phyloP scores from a whole-genome alignment of 441 rosid species.

The Capsella rubella region DNA sequence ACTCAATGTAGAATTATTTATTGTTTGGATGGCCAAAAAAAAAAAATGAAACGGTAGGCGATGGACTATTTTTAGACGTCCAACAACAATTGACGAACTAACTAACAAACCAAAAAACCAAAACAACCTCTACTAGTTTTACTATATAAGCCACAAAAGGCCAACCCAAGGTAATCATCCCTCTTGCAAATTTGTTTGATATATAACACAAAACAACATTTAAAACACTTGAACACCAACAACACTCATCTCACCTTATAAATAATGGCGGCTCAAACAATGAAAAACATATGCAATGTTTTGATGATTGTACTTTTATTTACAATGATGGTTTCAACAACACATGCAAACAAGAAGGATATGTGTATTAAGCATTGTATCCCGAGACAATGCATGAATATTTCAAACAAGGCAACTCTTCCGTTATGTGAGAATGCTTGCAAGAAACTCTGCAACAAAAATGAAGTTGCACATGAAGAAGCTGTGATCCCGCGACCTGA shows the following conservation, averaged over 20 bases:
- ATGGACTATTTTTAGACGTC: background rate
- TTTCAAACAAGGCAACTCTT: background rate
- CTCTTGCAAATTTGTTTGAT: background rate
- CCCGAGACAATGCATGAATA: slow-evolving; percentile 7
- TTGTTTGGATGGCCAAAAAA: too few relatives aligned
- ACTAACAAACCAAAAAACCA: background rate
- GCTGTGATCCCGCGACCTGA: background rate
- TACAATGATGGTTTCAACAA: slow-evolving; percentile 9
- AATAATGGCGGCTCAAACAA: background rate
- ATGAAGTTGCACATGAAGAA: background rate
- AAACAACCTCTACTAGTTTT: background rate
- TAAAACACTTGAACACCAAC: background rate
- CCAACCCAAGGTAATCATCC: background rate
- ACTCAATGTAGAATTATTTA: too few relatives aligned
- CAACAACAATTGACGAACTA: background rate
- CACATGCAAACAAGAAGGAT: background rate
- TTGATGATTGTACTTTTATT: slow-evolving; percentile 6
- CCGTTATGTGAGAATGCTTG: slow-evolving; percentile 10
- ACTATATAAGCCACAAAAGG: background rate
- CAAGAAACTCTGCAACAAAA: background rate
- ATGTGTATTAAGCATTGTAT: slow-evolving; percentile 9
- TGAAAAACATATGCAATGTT: background rate
- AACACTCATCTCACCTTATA: background rate
- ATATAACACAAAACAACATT: background rate
- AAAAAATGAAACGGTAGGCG: background rate